Base-by-base conservation (phyloP, 192 early-diverging fungal species). In the Gamsiella multidivaricata region DNA sequence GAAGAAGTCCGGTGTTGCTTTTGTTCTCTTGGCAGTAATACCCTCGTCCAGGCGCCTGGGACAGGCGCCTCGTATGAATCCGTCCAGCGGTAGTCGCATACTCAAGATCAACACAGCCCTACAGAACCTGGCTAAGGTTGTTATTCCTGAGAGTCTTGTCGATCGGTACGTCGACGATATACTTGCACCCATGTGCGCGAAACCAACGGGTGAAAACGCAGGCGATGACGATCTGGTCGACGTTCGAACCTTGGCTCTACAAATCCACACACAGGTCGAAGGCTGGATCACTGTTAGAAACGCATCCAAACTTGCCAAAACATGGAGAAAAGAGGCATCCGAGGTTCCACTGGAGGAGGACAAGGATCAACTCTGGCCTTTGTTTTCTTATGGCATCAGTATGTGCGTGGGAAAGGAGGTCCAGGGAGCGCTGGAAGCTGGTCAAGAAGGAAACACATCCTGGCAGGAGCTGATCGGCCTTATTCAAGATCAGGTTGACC, bases 131-230 rank as follows among this genome's bases (percentile, higher is more conserved):
- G 58, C 74, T 12, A 25, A 54, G 37, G 39, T 69, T 3, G 18
- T 22, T 0, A 20, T 78, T 15, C 74, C 74, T 33, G 47, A 59
- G 12, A 29, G 22, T 5, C 26, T 63, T 26, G 32, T 69, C 47
- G 23, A 58, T 23, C 74, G 74, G 12, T 78, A 78, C 37, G 54
- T 78, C 23, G 66, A 69, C 2, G 60, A 69, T 12, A 36, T 68
- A 8, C 20, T 78, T 31, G 25, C 64, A 6, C 74, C 74, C 18
- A 60, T 78, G 59, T 54, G n/a, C 28, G 54, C 20, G 18, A 37
- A 26, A 7, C 74, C 59, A 20, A 33, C 23, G 2, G 65, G 46
- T 9, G 59, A 64, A 2, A 49, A 45, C 11, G 47, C n/a, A 12
- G 54, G 23, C 0, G 66, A 78, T 20, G 26, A 62, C 8, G 61